phyloP scores from a whole-genome alignment of 345 rosid genomes.

The Citrus sinensis region DVS_A1.0 CM039162.1:16293501-16294000 shows the following conservation, averaged over 20 bases:
- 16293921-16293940: too few relatives aligned
- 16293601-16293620: background rate
- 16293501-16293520: slow-evolving; percentile 11
- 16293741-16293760: background rate
- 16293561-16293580: slow-evolving; percentile 18
- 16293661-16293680: slow-evolving; percentile 8
- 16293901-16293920: too few relatives aligned
- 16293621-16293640: background rate
- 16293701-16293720: background rate
- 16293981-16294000: too few relatives aligned
- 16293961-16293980: too few relatives aligned
- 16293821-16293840: background rate
- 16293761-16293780: slow-evolving; percentile 14
- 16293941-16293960: too few relatives aligned
- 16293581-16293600: slow-evolving; percentile 14
- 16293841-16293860: background rate
- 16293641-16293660: background rate
- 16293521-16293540: background rate
- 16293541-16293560: background rate
- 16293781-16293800: slow-evolving; percentile 6
- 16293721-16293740: background rate
- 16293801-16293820: slow-evolving; percentile 10
- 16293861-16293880: background rate
- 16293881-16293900: background rate
- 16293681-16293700: too few relatives aligned